Conservation (phyloP, 140 eudicot species). For the Flaveria floridana region DNA sequence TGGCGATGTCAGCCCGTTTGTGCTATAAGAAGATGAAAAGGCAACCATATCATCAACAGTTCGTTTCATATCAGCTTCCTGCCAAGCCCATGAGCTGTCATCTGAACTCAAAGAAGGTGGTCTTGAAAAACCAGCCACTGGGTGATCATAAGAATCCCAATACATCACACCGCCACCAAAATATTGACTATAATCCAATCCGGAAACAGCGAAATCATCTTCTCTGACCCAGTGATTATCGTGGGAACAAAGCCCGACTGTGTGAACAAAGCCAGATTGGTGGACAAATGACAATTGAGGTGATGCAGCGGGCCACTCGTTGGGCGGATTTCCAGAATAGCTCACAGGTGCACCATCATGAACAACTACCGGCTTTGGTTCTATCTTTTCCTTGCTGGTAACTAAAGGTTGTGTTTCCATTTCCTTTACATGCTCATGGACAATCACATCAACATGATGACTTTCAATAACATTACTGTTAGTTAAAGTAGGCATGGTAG, state of each 20-base stretch:
- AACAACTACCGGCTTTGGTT: constrained; percentile 30
- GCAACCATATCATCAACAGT: constrained; percentile 98
- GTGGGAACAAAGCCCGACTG: constrained; percentile 42
- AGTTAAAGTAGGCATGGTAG: constrained; percentile 31
- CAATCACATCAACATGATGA: constrained; percentile 24
- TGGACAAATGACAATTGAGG: constrained; percentile 62
- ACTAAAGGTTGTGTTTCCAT: constrained; percentile 29
- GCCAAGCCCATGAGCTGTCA: constrained; percentile 98
- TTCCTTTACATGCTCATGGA: constrained; percentile 29
- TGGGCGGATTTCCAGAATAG: constrained; percentile 50
- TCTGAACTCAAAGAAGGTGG: constrained; percentile 98
- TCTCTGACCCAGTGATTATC: constrained; percentile 79
- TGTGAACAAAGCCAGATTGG: constrained; percentile 56
- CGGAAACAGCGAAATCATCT: constrained; percentile 72
- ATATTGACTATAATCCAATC: constrained; percentile 85
- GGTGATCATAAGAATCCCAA: constrained; percentile 92
- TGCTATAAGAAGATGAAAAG: constrained; percentile 88
- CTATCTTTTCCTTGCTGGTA: constrained; percentile 33
- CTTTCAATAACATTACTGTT: constrained; percentile 17
- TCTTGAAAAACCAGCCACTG: constrained; percentile 71
- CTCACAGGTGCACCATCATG: constrained; percentile 35
- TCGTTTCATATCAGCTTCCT: constrained; percentile 87
- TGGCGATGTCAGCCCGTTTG: constrained; percentile 88
- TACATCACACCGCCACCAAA: constrained; percentile 99
- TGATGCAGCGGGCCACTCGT: constrained; percentile 74